Evolutionary conservation across 2,329 filamentous ascomycete species (phyloP).

Genomic region (Aspergillus versicolor): DNA sequence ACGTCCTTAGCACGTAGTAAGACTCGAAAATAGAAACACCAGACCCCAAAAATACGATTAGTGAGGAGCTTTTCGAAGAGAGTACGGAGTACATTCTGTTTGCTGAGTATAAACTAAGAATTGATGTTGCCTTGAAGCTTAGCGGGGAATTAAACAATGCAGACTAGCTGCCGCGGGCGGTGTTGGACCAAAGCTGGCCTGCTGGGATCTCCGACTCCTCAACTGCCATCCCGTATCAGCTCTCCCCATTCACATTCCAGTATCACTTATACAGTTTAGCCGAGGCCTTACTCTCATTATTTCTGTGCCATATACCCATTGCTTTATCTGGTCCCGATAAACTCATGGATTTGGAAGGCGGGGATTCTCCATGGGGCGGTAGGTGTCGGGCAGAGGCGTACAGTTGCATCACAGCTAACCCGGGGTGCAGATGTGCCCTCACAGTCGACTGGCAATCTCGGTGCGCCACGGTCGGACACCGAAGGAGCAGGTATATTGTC

Average conservation of each 20-base stretch:
- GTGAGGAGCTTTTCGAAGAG: no score
- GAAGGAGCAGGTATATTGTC: constrained; percentile 32
- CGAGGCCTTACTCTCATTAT: not conserved
- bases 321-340: not conserved
- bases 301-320: constrained; percentile 6
- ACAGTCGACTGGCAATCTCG: constrained; percentile 33
- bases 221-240: constrained; percentile 3
- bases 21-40: no score
- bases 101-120: not conserved
- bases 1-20: not conserved
- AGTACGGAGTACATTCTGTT: not conserved
- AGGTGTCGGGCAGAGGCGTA: constrained; percentile 30
- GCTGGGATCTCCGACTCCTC: constrained; percentile 11
- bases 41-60: no score
- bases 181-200: constrained; percentile 13
- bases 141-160: constrained; percentile 1
- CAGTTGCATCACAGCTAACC: constrained; percentile 25
- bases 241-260: not conserved
- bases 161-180: constrained; percentile 4
- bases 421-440: constrained; percentile 46
- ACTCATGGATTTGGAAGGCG: constrained; percentile 43
- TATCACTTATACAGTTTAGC: not conserved
- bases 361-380: constrained; percentile 53
- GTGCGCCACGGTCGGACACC: constrained; percentile 25
- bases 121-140: not conserved